Conservation (phyloP, 108 stramenopile species). For the Cafeteria roenbergensis region DNA sequence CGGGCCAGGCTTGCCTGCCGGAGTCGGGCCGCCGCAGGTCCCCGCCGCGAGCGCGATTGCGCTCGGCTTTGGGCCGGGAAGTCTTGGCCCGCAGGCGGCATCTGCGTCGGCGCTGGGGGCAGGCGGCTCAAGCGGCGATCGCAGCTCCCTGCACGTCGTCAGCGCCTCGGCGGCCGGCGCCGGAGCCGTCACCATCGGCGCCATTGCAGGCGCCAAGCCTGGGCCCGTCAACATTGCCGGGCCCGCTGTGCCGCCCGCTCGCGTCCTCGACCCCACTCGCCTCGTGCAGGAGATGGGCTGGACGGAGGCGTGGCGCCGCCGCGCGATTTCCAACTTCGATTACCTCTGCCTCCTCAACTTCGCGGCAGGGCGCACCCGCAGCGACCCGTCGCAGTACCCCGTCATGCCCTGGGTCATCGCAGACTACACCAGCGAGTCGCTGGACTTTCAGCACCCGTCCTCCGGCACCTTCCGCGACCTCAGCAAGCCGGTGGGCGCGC, state of each 20-base stretch:
- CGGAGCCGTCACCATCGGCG: too few species aligned
- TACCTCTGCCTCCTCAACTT: constrained; percentile 85
- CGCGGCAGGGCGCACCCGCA: constrained; percentile 73
- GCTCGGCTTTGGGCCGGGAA: background rate
- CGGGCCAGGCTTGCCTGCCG: background rate
- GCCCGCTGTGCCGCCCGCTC: background rate
- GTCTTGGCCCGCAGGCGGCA: background rate
- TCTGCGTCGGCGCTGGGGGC: background rate
- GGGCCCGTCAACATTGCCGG: too few species aligned
- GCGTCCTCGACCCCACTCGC: background rate
- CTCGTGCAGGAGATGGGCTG: background rate
- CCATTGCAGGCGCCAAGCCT: too few species aligned
- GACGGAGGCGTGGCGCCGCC: constrained; percentile 21
- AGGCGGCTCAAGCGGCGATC: background rate
- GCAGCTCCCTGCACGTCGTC: too few species aligned
- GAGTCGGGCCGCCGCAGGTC: background rate
- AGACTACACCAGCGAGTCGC: constrained; percentile 54
- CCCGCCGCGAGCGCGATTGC: background rate
- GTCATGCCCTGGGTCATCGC: constrained; percentile 92
- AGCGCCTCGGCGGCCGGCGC: too few species aligned
- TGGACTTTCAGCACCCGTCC: constrained; percentile 48
- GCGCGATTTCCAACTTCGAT: constrained; percentile 66
- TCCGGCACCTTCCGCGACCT: constrained; percentile 48
- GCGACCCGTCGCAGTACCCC: constrained; percentile 91
- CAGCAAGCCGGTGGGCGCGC: constrained; percentile 41